Evolutionary conservation across 768 basidiomycete species (phyloP).

Genomic region (Hirschioporus abietinus): DNA sequence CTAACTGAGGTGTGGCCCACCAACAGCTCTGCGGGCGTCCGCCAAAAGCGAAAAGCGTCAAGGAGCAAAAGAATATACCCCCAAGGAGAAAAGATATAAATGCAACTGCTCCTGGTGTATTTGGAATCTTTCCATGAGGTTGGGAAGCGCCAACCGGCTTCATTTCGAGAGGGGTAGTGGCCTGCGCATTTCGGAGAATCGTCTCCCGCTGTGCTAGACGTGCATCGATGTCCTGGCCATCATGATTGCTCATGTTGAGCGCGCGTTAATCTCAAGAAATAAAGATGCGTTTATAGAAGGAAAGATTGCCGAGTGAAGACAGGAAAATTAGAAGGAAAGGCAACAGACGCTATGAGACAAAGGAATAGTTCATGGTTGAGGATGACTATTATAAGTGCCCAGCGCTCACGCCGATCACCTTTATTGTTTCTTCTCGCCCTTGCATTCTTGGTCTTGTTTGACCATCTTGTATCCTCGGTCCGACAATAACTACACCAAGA

Average conservation of each 20-base stretch:
- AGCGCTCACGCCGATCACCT: background rate
- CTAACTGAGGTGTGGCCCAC: conserved; percentile 74
- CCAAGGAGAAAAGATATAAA: conserved; percentile 85
- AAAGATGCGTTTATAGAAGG: background rate
- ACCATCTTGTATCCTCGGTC: background rate
- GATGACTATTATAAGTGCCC: background rate
- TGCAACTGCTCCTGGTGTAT: conserved; percentile 78
- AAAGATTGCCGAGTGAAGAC: conserved; percentile 14
- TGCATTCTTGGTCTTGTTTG: background rate
- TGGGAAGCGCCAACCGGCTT: conserved; percentile 35
- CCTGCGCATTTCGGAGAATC: conserved; percentile 19
- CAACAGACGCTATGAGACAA: background rate
- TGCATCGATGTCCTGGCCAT: conserved; percentile 28
- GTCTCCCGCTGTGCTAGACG: conserved; percentile 38
- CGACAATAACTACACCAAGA: background rate
- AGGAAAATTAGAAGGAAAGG: conserved; percentile 18
- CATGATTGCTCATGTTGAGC: background rate
- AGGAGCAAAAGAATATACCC: conserved; percentile 55
- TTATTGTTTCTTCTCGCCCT: background rate
- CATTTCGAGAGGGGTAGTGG: conserved; percentile 42
- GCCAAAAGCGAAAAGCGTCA: conserved; percentile 42
- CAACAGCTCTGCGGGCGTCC: conserved; percentile 36
- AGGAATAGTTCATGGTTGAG: background rate
- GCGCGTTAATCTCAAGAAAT: background rate
- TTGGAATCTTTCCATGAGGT: conserved; percentile 66